Evolutionary conservation across 495 filamentous ascomycete species (phyloP), one percentile per base, ranked within the genome.

Genomic region (Aspergillus nanangensis): DNA sequence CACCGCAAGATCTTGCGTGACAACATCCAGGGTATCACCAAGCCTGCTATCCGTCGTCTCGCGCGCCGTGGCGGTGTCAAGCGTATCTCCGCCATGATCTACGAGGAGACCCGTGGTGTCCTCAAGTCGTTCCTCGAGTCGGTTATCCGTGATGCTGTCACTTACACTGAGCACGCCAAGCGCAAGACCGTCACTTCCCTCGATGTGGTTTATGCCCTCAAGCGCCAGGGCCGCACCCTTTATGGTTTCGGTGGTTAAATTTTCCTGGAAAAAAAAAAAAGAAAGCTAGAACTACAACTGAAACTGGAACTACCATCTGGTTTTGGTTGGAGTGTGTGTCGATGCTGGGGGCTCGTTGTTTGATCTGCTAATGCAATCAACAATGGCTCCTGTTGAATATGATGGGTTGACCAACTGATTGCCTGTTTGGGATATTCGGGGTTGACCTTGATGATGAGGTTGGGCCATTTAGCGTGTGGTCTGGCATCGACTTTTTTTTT

Each of bases 1-100:
- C 90, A 96, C 72, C 86, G 93, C 61, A 98, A 97, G 86, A 96
- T 98, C 78, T 81, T 98, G 67, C 89, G 92, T 69, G 92, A 97
- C 85, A 97, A 96, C 85, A 96, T 97, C 70, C 92, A 96, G 66
- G 82, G 82, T 63, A 83, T 86, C 65, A 86, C 82, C 62, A 83
- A 83, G 71, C 81, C 82, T 50, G 82, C 80, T 46, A 84, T 86
- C 65, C 80, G 80, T 45, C 80, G 80, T 82, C 76, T 80, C 42
- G 78, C 73, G 35, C 77, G 74, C 51, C 76, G 75, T 79, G 72
- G 75, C 39, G 76, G 76, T 74, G 76, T 80, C 67, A 80, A 83
- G 76, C 80, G 78, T 78, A 80, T 79, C 61, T 80, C 78, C 48
- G 79, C 79, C 53, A 80, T 83, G 80, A 83, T 83, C 69, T 83